phyloP scores from a whole-genome alignment of 2,329 filamentous ascomycete species.

The Helotiales sp. region DNA sequence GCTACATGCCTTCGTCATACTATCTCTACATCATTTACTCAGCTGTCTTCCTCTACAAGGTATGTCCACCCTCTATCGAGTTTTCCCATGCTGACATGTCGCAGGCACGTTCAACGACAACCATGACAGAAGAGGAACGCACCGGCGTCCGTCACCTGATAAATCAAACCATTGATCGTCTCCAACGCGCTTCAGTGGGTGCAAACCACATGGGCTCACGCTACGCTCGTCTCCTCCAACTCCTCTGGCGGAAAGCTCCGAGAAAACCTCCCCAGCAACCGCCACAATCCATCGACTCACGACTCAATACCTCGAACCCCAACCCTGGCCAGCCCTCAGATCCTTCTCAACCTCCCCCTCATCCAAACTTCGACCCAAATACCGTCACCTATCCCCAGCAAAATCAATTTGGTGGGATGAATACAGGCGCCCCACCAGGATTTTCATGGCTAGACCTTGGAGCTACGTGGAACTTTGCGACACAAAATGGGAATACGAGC shows the following conservation, averaged over 20 bases:
- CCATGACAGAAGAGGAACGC: conserved; percentile 43
- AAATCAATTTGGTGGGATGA: neutral
- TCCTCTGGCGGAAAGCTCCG: conserved; percentile 53
- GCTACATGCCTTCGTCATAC: conserved; percentile 64
- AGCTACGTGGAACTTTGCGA: conserved; percentile 34
- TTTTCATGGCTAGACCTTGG: conserved; percentile 35
- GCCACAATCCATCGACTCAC: conserved; percentile 7
- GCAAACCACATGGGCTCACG: conserved; percentile 60
- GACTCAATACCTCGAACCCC: neutral
- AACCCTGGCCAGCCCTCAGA: neutral
- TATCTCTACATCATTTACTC: conserved; percentile 64
- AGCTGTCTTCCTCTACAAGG: conserved; percentile 66
- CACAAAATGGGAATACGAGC: conserved; percentile 30
- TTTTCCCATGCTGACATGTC: neutral
- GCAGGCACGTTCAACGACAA: conserved; percentile 29
- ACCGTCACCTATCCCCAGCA: neutral
- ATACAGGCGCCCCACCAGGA: conserved; percentile 4
- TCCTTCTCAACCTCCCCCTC: neutral
- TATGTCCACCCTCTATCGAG: conserved; percentile 37
- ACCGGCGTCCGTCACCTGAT: conserved; percentile 57
- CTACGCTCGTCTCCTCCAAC: conserved; percentile 59
- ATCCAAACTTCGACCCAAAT: conserved; percentile 2
- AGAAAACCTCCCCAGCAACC: conserved; percentile 11
- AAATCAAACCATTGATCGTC: conserved; percentile 56
- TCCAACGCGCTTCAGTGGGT: conserved; percentile 58